Evolutionary conservation across 176 grass and related monocot genomes (phyloP), one percentile per base, ranked within the genome.

Genomic region (maize (Zea mays)): DNA sequence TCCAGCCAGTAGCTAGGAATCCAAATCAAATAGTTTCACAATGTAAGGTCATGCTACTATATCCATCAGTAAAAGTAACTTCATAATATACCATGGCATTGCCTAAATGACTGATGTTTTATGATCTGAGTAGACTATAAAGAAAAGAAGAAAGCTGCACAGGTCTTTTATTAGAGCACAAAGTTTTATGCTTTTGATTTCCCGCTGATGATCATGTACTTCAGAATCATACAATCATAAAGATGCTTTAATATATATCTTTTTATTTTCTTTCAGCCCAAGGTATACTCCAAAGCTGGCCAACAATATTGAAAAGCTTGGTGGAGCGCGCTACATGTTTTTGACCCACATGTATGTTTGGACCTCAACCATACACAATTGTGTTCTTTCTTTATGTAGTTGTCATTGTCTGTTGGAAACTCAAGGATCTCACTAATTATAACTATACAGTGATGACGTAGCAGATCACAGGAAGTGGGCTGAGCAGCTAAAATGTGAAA

Each of bases 401-500:
- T 63, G 81, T 48, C 61, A 45, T 66, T 16, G 57, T 59, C 54
- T 78, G 62, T 73, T 75, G 34, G 50, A 62, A 10, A 69, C 2
- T 34, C 13, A 79, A 52, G 38, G 6, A 63, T 54, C 66, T 82
- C 48, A 73, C 34, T 38, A 57, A 21, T 16, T 13, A 52, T n/a
- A 66, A 60, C 40, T 67, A 33, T 49, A 51, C 76, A 97, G 94
- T 49, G 94, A 97, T 86, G 94, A 97, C 80, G 75, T 93, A 58
- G 94, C 79, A 1, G 86, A 93, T 74, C 94, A 97, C 79, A 86
- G 88, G 80, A 97, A 92, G 76, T 97, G 91, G 94, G 79, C 79
- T 45, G 60, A 79, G 60, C 17, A 58, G 76, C 74, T 92, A 71
- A 90, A 89, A 69, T 97, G 86, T 59, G 76, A 90, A 38, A 93